These are phyloP conservation scores for Monilinia fructicola DNA, from an alignment of 2,329 filamentous ascomycete genomes.

Conservation along the genomic window DNA sequence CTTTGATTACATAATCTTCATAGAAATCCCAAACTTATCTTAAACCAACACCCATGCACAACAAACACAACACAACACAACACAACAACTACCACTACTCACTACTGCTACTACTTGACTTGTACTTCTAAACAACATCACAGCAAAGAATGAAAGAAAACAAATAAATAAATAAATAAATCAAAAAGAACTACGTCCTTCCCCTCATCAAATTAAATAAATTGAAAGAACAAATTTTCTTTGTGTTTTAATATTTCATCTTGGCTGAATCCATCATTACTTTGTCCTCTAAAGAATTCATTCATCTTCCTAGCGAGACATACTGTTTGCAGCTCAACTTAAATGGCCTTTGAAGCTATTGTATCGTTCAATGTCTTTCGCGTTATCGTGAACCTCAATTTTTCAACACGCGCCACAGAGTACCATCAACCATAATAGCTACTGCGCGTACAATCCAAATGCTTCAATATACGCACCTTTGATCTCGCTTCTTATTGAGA, in stretches of 20 bases:
- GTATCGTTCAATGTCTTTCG: slow-evolving; percentile 19
- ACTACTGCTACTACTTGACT: too few species aligned
- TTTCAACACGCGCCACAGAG: slow-evolving; percentile 20
- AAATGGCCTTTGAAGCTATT: slow-evolving; percentile 23
- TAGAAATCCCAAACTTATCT: too few species aligned
- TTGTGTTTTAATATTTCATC: neutral
- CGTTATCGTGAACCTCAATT: slow-evolving; percentile 21
- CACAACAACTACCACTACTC: too few species aligned
- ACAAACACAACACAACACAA: too few species aligned
- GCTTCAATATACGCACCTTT: neutral
- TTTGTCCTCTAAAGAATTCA: slow-evolving; percentile 4
- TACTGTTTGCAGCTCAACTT: slow-evolving; percentile 22
- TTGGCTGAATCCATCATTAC: slow-evolving; percentile 16
- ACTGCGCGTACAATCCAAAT: slow-evolving; percentile 16
- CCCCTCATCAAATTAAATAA: neutral
- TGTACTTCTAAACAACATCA: neutral
- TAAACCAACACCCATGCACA: too few species aligned
- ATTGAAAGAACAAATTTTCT: neutral
- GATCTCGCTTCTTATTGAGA: slow-evolving; percentile 17
- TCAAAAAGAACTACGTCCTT: too few species aligned
- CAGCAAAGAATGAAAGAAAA: neutral
- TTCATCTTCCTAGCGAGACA: slow-evolving; percentile 17
- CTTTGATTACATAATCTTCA: too few species aligned
- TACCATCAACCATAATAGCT: slow-evolving; percentile 22
- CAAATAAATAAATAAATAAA: neutral